Base-by-base conservation (phyloP, 2,329 filamentous ascomycete genomes). In the Monilinia laxa region DNA sequence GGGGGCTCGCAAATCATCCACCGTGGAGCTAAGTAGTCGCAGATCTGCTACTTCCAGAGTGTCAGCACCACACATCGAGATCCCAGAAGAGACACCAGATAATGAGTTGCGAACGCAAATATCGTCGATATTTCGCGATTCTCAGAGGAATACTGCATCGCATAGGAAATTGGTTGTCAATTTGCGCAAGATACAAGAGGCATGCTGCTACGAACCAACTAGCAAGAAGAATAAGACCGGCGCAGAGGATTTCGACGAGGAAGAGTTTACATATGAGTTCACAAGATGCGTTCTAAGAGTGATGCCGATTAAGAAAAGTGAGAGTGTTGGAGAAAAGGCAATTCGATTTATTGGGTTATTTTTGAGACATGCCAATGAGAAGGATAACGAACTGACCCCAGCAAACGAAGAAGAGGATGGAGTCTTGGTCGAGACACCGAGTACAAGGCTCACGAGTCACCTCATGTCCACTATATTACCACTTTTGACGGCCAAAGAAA, bases 291-390 rank as follows among this genome's bases (percentile, higher is more conserved):
- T 96, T 31, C 78, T 96, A 72, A 85, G 93, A 65, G 85, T 94
- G 62, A 86, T 99, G 81, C 86, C 90, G 1, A 88, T 98, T 67
- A 96, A 94, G 82, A 98, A 97, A 82, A 90, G 91, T 49, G 95
- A 99, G 79, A 83, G 86, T 18, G 93, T 91, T 2, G 95, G 93
- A 31, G 94, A 98, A 77, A 88, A 91, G 73, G 85, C 90, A 20
- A 86, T 98, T 67, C 87, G 91, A 56, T 99, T 99, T 76, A 80
- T 96, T 69, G 92, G 91, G n/a, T 81, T 92, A 52, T 99, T 96
- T 77, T 80, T 99, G 73, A 88, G 88, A 70, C 86, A 93, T 75
- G 84, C 86, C 28, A 85, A 84, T 73, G 86, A 88, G 69, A 89
- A 88, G 79, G 90, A 93, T 75, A 88, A 87, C 70, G 88, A 91